Base-by-base conservation (phyloP, 2,329 filamentous ascomycete species). In the Capronia americana region DNA sequence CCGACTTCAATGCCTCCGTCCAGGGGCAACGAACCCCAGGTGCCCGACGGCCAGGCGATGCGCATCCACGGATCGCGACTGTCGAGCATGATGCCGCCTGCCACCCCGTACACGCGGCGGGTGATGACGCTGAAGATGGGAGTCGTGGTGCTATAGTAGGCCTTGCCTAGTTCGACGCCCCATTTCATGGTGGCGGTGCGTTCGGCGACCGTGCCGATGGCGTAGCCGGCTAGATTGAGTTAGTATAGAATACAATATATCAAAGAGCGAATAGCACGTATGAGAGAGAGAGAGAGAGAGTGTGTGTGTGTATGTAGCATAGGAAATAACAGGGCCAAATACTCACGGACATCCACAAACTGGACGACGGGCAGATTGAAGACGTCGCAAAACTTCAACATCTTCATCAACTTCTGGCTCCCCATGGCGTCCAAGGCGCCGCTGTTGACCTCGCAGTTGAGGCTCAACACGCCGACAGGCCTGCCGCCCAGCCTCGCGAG, bases 1-100 rank as follows among this genome's bases (percentile, higher is more conserved):
- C 83, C 86, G 8, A 88, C 87, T 70, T 90, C 87, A 38, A 90
- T 88, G 0, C 87, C 87, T 1, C 87, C 88, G 61, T 88, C 86
- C 0, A 89, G 77, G 0, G 88, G 87, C 4, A 90, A 74, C 12
- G 83, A 86, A 0, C 87, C 87, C 86, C 86, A 89, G 69, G 87
- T 81, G 0, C 87, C 86, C 41, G 82, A 85, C 0, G 87, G 88
- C 87, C 88, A 90, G 5, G 86, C 86, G 12, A 89, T 82, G 54
- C 86, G 82, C 79, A 85, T 84, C 32, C 84, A 79, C 0, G 87
- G 87, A 63, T 89, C 85, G 17, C 88, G 82, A 60, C 83, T 86
- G 53, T 87, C 87, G 0, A 88, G 77, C 86, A 90, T 90, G 17
- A 89, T 78, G 0, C 86, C 87, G 0, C 87, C 87, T 1, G 87